A percentile compares a stretch with the other conserved stretches of the same genome.
These are phyloP conservation scores for Trichoderma sp. DNA, from an alignment of 2,329 filamentous ascomycete species.

Conservation along the genomic window DNA sequence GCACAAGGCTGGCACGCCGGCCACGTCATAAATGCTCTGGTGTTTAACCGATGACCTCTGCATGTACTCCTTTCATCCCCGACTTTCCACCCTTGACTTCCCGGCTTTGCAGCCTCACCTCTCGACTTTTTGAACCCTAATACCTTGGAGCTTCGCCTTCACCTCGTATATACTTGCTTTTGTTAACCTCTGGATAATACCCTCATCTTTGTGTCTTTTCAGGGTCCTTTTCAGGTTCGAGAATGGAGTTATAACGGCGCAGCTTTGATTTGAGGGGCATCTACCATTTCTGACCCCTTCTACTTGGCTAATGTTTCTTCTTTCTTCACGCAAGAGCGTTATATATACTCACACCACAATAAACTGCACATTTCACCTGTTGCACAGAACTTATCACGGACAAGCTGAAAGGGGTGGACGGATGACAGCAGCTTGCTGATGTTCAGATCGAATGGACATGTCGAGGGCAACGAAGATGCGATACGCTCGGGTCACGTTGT, in stretches of 20 bases:
- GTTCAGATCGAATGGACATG: too few relatives aligned
- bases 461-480: too few relatives aligned
- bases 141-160: not conserved
- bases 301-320: not conserved
- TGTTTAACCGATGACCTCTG: slow-evolving; percentile 54
- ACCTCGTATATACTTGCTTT: too few relatives aligned
- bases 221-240: not conserved
- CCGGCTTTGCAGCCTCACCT: not conserved
- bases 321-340: not conserved
- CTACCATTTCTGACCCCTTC: too few relatives aligned
- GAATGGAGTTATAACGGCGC: slow-evolving; percentile 17
- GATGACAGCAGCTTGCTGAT: too few relatives aligned
- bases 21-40: slow-evolving; percentile 75
- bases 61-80: not conserved
- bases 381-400: too few relatives aligned
- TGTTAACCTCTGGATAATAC: slow-evolving; percentile 36
- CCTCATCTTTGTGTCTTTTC: slow-evolving; percentile 29
- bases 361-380: not conserved
- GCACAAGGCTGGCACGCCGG: slow-evolving; percentile 75
- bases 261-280: not conserved
- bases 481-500: too few relatives aligned
- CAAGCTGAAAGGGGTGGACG: too few relatives aligned
- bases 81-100: not conserved
- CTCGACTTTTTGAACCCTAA: not conserved
- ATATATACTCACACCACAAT: slow-evolving; percentile 13